A percentile compares a stretch with the other conserved stretches of the same genome.
Conservation (phyloP, 805 yeast species). For the Yarrowia sp. region DNA sequence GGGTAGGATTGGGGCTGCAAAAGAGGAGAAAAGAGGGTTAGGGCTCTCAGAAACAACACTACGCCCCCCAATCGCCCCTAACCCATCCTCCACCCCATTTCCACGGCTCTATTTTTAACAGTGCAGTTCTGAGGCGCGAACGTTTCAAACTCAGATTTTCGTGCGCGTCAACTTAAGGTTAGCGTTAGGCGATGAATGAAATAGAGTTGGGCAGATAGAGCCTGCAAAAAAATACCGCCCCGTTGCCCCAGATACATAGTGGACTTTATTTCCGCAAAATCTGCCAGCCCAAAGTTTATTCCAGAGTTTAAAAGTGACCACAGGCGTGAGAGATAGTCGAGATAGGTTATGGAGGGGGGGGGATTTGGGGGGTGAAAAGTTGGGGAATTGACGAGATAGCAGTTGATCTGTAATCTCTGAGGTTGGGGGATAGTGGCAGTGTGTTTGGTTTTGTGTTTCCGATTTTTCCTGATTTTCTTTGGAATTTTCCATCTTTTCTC, state of each 20-base stretch:
- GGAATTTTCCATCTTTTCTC: neutral
- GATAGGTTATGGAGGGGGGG: neutral
- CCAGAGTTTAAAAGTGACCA: too few species aligned
- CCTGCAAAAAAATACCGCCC: conserved; percentile 28
- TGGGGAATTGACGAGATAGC: neutral
- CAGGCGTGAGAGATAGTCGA: neutral
- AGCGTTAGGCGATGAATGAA: conserved; percentile 17
- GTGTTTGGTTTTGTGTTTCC: neutral
- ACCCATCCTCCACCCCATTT: too few species aligned
- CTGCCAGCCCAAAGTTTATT: neutral
- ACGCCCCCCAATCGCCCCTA: too few species aligned
- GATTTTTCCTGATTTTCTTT: neutral
- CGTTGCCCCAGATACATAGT: conserved; percentile 38
- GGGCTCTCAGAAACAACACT: too few species aligned
- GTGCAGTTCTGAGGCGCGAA: conserved; percentile 30
- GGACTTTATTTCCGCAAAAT: conserved; percentile 19
- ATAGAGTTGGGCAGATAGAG: conserved; percentile 16
- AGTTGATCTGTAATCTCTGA: too few species aligned
- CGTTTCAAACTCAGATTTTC: conserved; percentile 18
- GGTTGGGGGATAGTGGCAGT: neutral
- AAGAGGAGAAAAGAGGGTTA: too few species aligned
- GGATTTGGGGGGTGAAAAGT: neutral
- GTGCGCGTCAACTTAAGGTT: conserved; percentile 8
- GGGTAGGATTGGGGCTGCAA: conserved; percentile 1
- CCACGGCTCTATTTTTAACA: conserved; percentile 16